Evolutionary conservation across 192 early-diverging fungal species (phyloP), one percentile per base, ranked within the genome.

Genomic region (Phycomyces blakesleeanus): DNA sequence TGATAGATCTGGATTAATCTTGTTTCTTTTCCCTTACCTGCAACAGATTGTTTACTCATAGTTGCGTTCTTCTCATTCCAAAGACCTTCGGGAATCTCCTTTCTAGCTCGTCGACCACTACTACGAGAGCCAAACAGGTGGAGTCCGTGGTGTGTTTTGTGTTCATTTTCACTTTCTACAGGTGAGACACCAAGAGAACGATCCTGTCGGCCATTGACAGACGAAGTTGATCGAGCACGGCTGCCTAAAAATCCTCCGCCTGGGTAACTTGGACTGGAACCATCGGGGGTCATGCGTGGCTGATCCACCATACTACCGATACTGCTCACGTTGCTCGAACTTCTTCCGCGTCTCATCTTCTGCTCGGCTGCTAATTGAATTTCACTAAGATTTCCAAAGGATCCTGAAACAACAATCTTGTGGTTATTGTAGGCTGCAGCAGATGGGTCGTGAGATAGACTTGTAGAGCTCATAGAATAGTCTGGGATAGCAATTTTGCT

Each of bases 401-500:
- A 72, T 8, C 65, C 64, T 26, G 55, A 57, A 21, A 63, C 22
- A 2, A 55, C 14, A 60, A 55, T 60, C 12, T 51, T 18, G 8
- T 59, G 64, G 1, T 7, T 7, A 34, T 34, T 34, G 29, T 34
- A 34, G 29, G 29, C 3, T 34, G 29, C 29, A 34, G 69, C 38
- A 34, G 40, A 67, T 8, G 54, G 29, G 12, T 66, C 58, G 22
- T 76, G 68, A 44, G 79, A 79, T 15, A 71, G 16, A 8, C 59
- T 69, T 14, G 63, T 71, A 26, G 34, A 63, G 5, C 59, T 54
- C 0, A 71, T 64, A 3, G 44, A 37, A 14, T 61, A 61, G 15
- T 78, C 73, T 18, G 72, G 42, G 11, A 78, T 64, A 55, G 72
- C 79, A 0, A 83, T 67, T 39, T 73, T 80, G 1, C 81, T 83